Base-by-base conservation (phyloP, 345 rosid species). In the Carallia pectinifolia region DNA sequence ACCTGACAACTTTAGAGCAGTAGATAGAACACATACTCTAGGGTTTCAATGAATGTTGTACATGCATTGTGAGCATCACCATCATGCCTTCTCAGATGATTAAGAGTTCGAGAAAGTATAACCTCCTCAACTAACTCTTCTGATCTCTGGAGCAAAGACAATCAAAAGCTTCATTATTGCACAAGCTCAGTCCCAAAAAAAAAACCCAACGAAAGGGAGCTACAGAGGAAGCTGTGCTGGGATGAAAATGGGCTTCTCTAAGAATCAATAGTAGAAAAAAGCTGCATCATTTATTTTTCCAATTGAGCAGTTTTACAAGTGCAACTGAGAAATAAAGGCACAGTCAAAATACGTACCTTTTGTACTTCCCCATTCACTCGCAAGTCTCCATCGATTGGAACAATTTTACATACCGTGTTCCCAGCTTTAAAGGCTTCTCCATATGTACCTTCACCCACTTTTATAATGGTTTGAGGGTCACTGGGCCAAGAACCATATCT, bases 401-500 rank as follows among this genome's bases (percentile, higher is more conserved):
- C 99, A 77, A 95, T 82, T 85, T 95, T 95, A 79, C 99, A 95
- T 40, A 95, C 99, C 62, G 80, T 82, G 67, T 77, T 73, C 30
- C 99, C 99, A 58, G 88, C 91, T 65, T 74, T 79, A 69, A 90
- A 92, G 75, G 96, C 99, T 81, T 95, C 99, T 74, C 99, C 99
- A 74, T 76, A 95, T 54, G 98, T 95, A 66, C 99, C 99, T 85
- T 95, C 99, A 60, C 99, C 99, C 74, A 95, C 77, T 86, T 95
- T 95, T 71, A 69, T 71, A 72, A 95, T 86, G 78, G 73, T 75
- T 75, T 85, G 72, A 29, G 92, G 92, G 62, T 81, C 84, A 86
- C 98, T 95, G 87, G 40, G 44, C 36, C 54, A 72, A 77, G 58
- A 69, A 73, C 31, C 53, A 67, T 18, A 23, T 80, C 62, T 71